Evolutionary conservation across 805 yeast genomes (phyloP), one percentile per base, ranked within the genome.

Genomic region (Metschnikowia baotianmanensis): DNA sequence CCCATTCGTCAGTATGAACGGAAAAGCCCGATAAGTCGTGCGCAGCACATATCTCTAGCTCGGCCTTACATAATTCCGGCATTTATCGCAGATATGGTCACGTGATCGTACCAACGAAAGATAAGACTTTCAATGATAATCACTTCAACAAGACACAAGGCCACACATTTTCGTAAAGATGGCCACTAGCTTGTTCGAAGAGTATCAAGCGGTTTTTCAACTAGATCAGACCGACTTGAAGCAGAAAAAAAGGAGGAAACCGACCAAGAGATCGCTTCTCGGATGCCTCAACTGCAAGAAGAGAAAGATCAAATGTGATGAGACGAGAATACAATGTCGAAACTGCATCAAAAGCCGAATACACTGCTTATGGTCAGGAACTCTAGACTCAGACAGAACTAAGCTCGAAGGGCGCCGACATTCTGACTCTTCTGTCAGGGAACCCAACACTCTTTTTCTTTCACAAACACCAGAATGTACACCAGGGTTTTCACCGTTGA

Each of bases 231-330:
- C 22, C 5, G 36, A 20, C 9, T 25, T 37, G 18, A 15, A 21
- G 15, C 33, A 23, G 16, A 34, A 28, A 8, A 35, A 38, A 26
- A 43, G 42, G 18, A 29, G 36, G 22, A 30, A 39, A 13, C 16
- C 17, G 23, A 16, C 46, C 11, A 23, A 21, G 6, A 21, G 43
- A 25, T 48, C 51, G 12, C 18, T 27, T 11, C 22, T n/a, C 10
- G 52, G 52, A 1, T 48, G 52, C 27, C 26, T 42, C 15, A 38
- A 38, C 16, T 48, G 52, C 43, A 48, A 48, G 28, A 40, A 42
- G 12, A 38, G 37, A 25, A 47, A 42, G 22, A 40, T 48, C 36
- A 46, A 46, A 26, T 48, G 52, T 32, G 52, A 48, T 35, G 52
- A 48, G 31, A 44, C 48, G 9, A 34, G 33, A 17, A 10, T 18